These are phyloP conservation scores for Tagetes patula DNA, from an alignment of 129 eudicot genomes.

Conservation along the genomic window DNA sequence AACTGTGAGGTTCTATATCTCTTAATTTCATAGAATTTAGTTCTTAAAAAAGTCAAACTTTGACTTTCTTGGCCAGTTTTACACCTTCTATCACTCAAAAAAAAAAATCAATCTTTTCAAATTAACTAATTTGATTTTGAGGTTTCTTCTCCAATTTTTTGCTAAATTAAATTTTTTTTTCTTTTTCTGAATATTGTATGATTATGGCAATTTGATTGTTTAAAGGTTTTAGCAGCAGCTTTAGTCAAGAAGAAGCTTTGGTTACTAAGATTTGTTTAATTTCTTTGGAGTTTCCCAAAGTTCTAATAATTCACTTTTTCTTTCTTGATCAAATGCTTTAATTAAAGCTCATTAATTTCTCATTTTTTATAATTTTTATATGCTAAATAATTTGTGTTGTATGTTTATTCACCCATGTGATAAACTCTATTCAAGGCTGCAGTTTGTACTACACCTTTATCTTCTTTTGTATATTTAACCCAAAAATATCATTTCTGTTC, in stretches of 20 bases:
- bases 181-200: neutral
- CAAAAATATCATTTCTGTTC: slow-evolving; percentile 23
- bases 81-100: slow-evolving; percentile 6
- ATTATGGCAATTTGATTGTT: slow-evolving; percentile 18
- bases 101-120: slow-evolving; percentile 5
- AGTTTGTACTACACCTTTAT: slow-evolving; percentile 24
- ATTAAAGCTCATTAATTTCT: slow-evolving; percentile 22
- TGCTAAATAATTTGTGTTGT: slow-evolving; percentile 16
- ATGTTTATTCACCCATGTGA: slow-evolving; percentile 36
- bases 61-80: slow-evolving; percentile 12
- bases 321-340: slow-evolving; percentile 36
- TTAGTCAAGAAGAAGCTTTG: slow-evolving; percentile 45
- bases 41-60: neutral
- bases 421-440: slow-evolving; percentile 40
- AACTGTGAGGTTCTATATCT: neutral
- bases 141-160: neutral
- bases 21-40: neutral
- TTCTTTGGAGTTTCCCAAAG: slow-evolving; percentile 40
- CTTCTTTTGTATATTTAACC: slow-evolving; percentile 30
- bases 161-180: neutral
- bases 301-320: slow-evolving; percentile 25
- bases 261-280: neutral
- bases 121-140: slow-evolving; percentile 10
- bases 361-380: neutral
- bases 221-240: slow-evolving; percentile 26